A percentile compares a stretch with the other conserved stretches of the same genome.
Conservation (phyloP, 345 rosid species). For the Bruguiera parviflora region DNA sequence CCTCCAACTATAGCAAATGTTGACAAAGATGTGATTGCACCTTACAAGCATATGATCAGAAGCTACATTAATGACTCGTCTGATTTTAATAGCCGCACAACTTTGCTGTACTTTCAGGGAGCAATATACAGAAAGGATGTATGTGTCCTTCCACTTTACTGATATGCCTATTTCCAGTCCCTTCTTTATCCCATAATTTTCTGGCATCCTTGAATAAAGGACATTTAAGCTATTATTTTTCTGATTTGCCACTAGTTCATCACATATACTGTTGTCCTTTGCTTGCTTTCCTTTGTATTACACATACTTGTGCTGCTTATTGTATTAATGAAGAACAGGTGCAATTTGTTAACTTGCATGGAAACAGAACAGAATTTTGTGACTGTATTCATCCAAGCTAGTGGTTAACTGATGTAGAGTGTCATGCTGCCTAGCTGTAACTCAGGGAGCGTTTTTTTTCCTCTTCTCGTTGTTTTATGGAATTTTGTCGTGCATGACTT, state of each 20-base stretch:
- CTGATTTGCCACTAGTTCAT: no score
- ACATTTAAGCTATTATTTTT: not conserved
- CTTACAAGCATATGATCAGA: constrained; percentile 76
- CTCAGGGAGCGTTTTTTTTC: no score
- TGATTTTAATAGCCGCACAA: constrained; percentile 61
- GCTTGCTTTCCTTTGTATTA: not conserved
- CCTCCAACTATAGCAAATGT: constrained; percentile 75
- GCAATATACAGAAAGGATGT: constrained; percentile 96
- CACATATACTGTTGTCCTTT: no score
- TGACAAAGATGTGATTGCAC: constrained; percentile 85
- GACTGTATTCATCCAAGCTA: no score
- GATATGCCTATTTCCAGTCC: not conserved
- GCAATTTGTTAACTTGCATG: no score
- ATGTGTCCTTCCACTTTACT: constrained; percentile 30
- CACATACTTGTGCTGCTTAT: no score
- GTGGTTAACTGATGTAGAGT: no score
- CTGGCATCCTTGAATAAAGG: not conserved
- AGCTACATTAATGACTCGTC: constrained; percentile 59
- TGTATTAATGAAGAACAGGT: no score
- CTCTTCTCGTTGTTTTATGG: no score
- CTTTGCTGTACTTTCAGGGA: constrained; percentile 90
- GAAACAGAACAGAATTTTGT: no score
- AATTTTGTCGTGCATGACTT: no score
- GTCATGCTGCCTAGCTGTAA: no score
- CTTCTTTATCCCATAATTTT: not conserved